Evolutionary conservation across 495 filamentous ascomycete species (phyloP).

Genomic region (Lophiotrema nucula): DNA sequence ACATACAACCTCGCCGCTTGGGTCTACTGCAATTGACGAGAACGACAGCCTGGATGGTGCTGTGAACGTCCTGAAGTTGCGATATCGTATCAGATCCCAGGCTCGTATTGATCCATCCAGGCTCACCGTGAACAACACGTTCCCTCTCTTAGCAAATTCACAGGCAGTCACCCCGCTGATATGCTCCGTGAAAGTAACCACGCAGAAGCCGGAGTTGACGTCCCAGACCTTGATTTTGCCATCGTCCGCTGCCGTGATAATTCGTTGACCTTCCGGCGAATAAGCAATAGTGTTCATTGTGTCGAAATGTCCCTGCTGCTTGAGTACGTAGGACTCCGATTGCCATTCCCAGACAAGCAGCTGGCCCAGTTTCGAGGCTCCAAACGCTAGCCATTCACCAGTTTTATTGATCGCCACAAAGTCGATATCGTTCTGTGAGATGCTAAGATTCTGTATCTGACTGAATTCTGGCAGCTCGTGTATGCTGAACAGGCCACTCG

Average conservation of each 20-base stretch:
- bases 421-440: slow-evolving; percentile 94
- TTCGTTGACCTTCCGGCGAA: slow-evolving; percentile 87
- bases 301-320: slow-evolving; percentile 96
- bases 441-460: slow-evolving; percentile 83
- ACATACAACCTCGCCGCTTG: slow-evolving; percentile 91
- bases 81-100: slow-evolving; percentile 94
- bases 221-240: slow-evolving; percentile 99
- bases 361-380: slow-evolving; percentile 92
- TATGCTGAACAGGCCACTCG: slow-evolving; percentile 86
- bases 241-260: slow-evolving; percentile 91
- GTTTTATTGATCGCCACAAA: slow-evolving; percentile 88
- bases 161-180: slow-evolving; percentile 93
- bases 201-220: slow-evolving; percentile 90
- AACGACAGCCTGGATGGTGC: slow-evolving; percentile 89
- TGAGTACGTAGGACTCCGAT: slow-evolving; percentile 97
- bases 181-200: slow-evolving; percentile 97
- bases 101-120: slow-evolving; percentile 90
- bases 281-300: slow-evolving; percentile 93
- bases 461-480: slow-evolving; percentile 98
- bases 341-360: slow-evolving; percentile 99
- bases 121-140: slow-evolving; percentile 90
- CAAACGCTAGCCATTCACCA: slow-evolving; percentile 96
- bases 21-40: slow-evolving; percentile 91
- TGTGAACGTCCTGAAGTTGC: slow-evolving; percentile 96
- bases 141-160: slow-evolving; percentile 90